Conservation (phyloP, 139 green algal genomes). For the Chlorella sp. region DNA sequence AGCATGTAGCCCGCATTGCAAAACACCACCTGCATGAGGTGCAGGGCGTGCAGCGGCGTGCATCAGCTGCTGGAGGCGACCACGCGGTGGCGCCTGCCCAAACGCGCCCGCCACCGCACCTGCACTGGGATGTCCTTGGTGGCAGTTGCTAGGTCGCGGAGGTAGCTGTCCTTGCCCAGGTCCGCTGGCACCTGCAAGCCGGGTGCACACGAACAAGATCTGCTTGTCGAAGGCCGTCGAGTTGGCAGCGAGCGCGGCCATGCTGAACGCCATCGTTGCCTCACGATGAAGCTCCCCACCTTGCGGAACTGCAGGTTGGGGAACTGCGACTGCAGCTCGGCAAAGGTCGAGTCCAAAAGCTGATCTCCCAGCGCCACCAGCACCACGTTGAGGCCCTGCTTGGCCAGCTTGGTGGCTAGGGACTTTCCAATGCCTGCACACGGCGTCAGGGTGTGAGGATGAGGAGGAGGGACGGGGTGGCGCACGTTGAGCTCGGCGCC, state of each 20-base stretch:
- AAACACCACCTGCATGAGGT: slow-evolving; percentile 73
- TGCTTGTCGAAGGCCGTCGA: too few relatives aligned
- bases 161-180: slow-evolving; percentile 68
- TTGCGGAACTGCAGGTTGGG: slow-evolving; percentile 70
- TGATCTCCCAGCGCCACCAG: slow-evolving; percentile 79
- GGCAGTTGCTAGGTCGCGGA: slow-evolving; percentile 55
- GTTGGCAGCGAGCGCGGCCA: not conserved
- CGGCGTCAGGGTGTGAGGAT: not conserved
- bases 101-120: slow-evolving; percentile 15
- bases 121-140: slow-evolving; percentile 81
- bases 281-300: too few relatives aligned
- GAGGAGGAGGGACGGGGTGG: too few relatives aligned
- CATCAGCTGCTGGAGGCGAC: not conserved
- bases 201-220: too few relatives aligned
- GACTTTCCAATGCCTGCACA: slow-evolving; percentile 88
- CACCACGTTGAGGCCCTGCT: slow-evolving; percentile 86
- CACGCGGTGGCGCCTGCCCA: too few relatives aligned
- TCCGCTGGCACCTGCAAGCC: slow-evolving; percentile 67
- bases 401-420: slow-evolving; percentile 68
- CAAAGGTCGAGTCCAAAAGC: slow-evolving; percentile 61
- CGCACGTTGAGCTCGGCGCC: too few relatives aligned
- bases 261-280: too few relatives aligned
- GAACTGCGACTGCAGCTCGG: slow-evolving; percentile 60
- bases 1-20: slow-evolving; percentile 94
- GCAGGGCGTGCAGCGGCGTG: too few relatives aligned